Evolutionary conservation across 2,329 filamentous ascomycete species (phyloP).

Genomic region (Proliferodiscus dingleyae): DNA sequence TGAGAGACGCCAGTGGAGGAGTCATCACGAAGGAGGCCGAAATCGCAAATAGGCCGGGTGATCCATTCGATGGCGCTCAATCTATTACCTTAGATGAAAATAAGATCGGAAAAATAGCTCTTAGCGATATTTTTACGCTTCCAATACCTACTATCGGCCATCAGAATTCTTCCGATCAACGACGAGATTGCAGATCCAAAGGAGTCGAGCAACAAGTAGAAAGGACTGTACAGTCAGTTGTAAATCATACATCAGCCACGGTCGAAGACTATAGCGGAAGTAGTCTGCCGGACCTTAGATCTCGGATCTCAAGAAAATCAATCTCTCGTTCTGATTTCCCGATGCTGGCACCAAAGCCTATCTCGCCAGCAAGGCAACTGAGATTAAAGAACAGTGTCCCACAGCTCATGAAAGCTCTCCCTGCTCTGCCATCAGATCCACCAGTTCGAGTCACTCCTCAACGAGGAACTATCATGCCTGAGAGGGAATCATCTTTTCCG

Average conservation of each 20-base stretch:
- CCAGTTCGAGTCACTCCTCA: slow-evolving; percentile 4
- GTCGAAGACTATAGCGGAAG: not conserved
- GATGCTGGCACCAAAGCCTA: slow-evolving; percentile 32
- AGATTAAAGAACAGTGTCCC: slow-evolving; percentile 32
- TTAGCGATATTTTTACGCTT: too few relatives aligned
- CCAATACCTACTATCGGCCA: too few relatives aligned
- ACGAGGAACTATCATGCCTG: not conserved
- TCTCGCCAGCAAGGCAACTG: slow-evolving; percentile 30
- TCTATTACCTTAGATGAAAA: too few relatives aligned
- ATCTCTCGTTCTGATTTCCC: slow-evolving; percentile 24
- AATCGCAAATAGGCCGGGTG: too few relatives aligned
- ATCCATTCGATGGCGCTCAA: too few relatives aligned
- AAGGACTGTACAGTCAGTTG: too few relatives aligned
- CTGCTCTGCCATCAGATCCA: slow-evolving; percentile 24
- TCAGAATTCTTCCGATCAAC: too few relatives aligned
- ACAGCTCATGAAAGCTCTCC: slow-evolving; percentile 32
- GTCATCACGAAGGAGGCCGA: too few relatives aligned
- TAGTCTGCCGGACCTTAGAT: slow-evolving; percentile 17
- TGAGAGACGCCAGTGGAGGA: too few relatives aligned
- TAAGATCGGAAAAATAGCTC: too few relatives aligned
- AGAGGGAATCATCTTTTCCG: slow-evolving; percentile 8
- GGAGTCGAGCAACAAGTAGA: too few relatives aligned
- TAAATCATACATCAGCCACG: slow-evolving; percentile 3
- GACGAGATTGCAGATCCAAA: too few relatives aligned
- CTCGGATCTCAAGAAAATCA: slow-evolving; percentile 19